Conservation (phyloP, 306 rosid species). For the Cucumis sativus region DNA sequence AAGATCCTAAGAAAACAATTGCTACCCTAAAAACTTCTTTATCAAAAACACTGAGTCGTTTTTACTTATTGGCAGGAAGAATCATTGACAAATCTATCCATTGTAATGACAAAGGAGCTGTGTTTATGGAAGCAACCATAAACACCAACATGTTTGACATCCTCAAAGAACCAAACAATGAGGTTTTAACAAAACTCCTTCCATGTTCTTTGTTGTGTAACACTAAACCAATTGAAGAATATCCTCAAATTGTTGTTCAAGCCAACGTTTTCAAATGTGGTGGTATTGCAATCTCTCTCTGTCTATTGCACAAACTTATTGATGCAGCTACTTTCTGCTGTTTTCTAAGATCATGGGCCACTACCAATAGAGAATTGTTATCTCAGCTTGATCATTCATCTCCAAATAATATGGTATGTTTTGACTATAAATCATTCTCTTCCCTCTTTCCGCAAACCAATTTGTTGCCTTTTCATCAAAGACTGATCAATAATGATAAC, state of each 20-base stretch:
- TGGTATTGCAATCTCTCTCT: neutral
- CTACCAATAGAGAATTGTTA: neutral
- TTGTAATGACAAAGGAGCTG: constrained; percentile 41
- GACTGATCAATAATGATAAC: too few relatives aligned
- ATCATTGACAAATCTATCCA: constrained; percentile 12
- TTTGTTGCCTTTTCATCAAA: neutral
- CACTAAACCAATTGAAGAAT: neutral
- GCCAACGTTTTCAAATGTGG: neutral
- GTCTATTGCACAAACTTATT: neutral
- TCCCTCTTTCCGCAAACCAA: neutral
- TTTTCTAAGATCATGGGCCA: constrained; percentile 6
- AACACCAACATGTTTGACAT: neutral
- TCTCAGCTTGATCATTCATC: neutral
- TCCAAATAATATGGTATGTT: neutral
- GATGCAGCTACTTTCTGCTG: neutral
- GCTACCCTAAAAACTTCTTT: constrained; percentile 29
- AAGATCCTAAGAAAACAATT: constrained; percentile 3
- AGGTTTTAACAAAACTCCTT: neutral
- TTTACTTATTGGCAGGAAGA: constrained; percentile 39
- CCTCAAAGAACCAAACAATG: neutral
- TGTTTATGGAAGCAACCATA: constrained; percentile 17
- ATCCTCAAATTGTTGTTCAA: neutral
- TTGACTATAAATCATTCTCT: neutral
- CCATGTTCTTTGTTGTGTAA: neutral
- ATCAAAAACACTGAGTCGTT: constrained; percentile 22